A percentile compares a stretch with the other conserved stretches of the same genome.
Evolutionary conservation across 2,329 filamentous ascomycete species (phyloP).

Genomic region (Myriosclerotinia duriaeana): DNA sequence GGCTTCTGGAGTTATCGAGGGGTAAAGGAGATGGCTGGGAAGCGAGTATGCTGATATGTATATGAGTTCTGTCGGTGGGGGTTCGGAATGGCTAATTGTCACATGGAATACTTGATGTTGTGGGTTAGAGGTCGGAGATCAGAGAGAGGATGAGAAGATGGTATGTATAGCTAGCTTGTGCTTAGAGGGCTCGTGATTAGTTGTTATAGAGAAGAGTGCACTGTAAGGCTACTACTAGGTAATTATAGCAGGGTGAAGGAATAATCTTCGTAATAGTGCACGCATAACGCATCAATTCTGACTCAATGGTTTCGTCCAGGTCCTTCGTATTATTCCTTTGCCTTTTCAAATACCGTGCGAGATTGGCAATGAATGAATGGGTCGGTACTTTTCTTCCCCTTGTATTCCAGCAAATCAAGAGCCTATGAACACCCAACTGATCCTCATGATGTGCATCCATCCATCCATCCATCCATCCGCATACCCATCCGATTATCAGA

Average conservation of each 20-base stretch:
- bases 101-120: not conserved
- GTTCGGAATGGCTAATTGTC: not conserved
- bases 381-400: not conserved
- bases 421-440: not conserved
- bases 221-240: too few relatives aligned
- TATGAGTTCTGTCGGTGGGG: not conserved
- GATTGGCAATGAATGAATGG: not conserved
- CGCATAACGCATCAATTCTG: too few relatives aligned
- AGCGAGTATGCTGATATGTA: too few relatives aligned
- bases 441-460: conserved; percentile 1
- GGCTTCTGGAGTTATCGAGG: not conserved
- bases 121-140: not conserved
- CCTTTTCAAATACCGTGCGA: not conserved
- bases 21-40: not conserved
- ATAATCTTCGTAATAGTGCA: too few relatives aligned
- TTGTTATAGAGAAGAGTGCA: too few relatives aligned
- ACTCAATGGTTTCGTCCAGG: not conserved
- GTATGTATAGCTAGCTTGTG: too few relatives aligned
- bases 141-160: not conserved
- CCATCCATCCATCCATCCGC: not conserved
- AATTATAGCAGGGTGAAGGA: too few relatives aligned
- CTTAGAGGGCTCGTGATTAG: too few relatives aligned
- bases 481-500: not conserved
- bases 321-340: not conserved
- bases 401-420: not conserved